Percentiles rank a stretch among this genome's conserved stretches.
Evolutionary conservation across 2,329 filamentous ascomycete species (phyloP).

Genomic region (Trichoderma gracile): DNA sequence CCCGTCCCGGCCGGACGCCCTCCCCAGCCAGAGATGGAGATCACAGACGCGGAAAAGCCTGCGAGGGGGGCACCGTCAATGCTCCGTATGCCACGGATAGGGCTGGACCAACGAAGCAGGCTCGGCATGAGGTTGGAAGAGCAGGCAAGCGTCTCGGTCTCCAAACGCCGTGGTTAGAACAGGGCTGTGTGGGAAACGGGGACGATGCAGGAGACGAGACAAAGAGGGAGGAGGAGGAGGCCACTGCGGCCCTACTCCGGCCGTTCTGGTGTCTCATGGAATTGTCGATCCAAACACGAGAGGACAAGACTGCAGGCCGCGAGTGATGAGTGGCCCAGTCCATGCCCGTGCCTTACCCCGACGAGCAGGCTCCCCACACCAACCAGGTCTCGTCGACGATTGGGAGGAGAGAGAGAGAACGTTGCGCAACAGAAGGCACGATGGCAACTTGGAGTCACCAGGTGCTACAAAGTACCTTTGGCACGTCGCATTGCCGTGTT

Average conservation of each 20-base stretch:
- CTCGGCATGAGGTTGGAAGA: background rate
- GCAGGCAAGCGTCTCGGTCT: background rate
- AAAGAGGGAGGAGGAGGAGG: conserved; percentile 25
- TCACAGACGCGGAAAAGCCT: conserved; percentile 6
- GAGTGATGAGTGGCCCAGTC: conserved; percentile 13
- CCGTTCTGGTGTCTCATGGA: conserved; percentile 35
- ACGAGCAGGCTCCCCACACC: conserved; percentile 21
- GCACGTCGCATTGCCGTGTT: conserved; percentile 8
- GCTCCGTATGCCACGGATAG: conserved; percentile 19
- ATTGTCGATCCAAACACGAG: conserved; percentile 33
- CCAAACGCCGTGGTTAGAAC: background rate
- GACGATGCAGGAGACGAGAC: background rate
- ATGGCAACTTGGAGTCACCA: background rate
- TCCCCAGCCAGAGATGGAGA: conserved; percentile 12
- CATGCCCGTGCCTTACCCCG: conserved; percentile 16
- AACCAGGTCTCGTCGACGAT: conserved; percentile 4
- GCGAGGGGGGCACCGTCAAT: background rate
- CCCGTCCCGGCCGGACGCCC: conserved; percentile 10
- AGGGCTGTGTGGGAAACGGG: background rate
- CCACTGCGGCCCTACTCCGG: conserved; percentile 37
- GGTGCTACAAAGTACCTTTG: background rate
- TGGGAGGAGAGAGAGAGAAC: background rate
- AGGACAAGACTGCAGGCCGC: conserved; percentile 13
- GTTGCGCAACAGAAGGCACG: conserved; percentile 5
- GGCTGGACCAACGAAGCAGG: conserved; percentile 9